These are phyloP conservation scores for Crataegus laevigata DNA, from an alignment of 306 rosid genomes.

Conservation along the genomic window DNA sequence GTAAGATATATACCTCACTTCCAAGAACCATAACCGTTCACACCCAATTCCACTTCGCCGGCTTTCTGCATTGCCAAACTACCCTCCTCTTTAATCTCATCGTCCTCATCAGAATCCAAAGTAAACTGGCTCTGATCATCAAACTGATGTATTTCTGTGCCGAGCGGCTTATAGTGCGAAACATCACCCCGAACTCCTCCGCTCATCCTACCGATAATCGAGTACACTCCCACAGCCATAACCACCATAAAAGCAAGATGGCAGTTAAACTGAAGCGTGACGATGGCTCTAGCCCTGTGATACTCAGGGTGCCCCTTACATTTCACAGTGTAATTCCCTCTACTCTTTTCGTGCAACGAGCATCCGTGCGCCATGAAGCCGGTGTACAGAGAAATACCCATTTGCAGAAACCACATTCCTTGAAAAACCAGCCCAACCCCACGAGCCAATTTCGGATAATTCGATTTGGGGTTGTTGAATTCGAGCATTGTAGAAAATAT, in stretches of 20 bases:
- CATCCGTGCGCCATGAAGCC: slow-evolving; percentile 59
- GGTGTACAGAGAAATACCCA: slow-evolving; percentile 62
- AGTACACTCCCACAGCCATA: slow-evolving; percentile 32
- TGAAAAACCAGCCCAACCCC: slow-evolving; percentile 64
- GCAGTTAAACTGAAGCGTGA: slow-evolving; percentile 91
- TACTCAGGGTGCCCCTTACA: slow-evolving; percentile 70
- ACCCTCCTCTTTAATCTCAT: slow-evolving; percentile 29
- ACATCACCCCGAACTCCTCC: slow-evolving; percentile 16
- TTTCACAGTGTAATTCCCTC: slow-evolving; percentile 63
- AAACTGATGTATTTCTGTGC: slow-evolving; percentile 40
- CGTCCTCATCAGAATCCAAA: slow-evolving; percentile 57
- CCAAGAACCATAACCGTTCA: slow-evolving; percentile 46
- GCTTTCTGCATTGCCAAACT: slow-evolving; percentile 28
- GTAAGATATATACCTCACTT: slow-evolving; percentile 25
- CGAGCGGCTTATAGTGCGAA: slow-evolving; percentile 41
- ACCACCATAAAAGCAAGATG: slow-evolving; percentile 68
- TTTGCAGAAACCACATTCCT: slow-evolving; percentile 79
- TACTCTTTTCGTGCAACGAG: slow-evolving; percentile 40
- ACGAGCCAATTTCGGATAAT: slow-evolving; percentile 44
- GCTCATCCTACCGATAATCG: slow-evolving; percentile 19
- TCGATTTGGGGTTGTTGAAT: slow-evolving; percentile 31
- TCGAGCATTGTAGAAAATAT: slow-evolving; percentile 43
- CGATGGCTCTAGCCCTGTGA: slow-evolving; percentile 86
- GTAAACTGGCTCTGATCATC: slow-evolving; percentile 42
- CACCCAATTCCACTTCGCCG: slow-evolving; percentile 25